Percentiles rank a stretch among this genome's conserved stretches.
phyloP scores from a whole-genome alignment of 768 basidiomycete species.

The Naematelia aurantialba region DNA sequence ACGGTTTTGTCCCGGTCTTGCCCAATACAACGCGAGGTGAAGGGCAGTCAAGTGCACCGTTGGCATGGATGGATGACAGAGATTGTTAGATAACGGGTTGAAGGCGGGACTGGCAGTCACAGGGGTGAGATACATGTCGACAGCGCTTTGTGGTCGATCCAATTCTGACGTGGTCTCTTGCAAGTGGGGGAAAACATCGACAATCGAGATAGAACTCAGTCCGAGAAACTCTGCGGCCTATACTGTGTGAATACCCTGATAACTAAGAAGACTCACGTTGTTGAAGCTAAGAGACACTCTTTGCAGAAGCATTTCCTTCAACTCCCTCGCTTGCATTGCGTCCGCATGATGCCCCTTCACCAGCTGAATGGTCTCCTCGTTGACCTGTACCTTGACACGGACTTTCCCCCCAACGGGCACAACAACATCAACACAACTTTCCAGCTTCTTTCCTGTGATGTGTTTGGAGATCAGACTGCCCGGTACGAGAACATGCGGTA shows the following conservation, averaged over 20 bases:
- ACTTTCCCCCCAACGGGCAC: conserved; percentile 30
- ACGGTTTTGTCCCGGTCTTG: background rate
- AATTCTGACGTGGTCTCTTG: too few species aligned
- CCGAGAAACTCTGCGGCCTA: too few species aligned
- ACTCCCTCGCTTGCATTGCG: too few species aligned
- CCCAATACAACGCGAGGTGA: conserved; percentile 14
- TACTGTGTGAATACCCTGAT: too few species aligned
- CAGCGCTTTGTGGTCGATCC: background rate
- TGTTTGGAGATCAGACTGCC: conserved; percentile 14
- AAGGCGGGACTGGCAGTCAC: conserved; percentile 12
- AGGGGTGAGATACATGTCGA: conserved; percentile 5
- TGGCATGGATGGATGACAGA: conserved; percentile 15
- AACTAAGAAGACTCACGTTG: too few species aligned
- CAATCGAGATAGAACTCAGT: too few species aligned
- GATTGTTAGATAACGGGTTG: conserved; percentile 3
- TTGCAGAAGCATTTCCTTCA: too few species aligned
- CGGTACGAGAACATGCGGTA: conserved; percentile 19
- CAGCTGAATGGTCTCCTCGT: too few species aligned
- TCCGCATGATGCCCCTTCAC: too few species aligned
- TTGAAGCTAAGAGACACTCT: too few species aligned
- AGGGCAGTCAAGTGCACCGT: conserved; percentile 15
- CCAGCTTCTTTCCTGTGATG: conserved; percentile 19
- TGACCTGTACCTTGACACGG: conserved; percentile 12
- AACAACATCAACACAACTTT: conserved; percentile 25
- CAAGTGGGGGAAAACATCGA: too few species aligned